These are phyloP conservation scores for Aristolochia californica DNA, from an alignment of 164 flowering plant genomes.

Conservation along the genomic window DNA sequence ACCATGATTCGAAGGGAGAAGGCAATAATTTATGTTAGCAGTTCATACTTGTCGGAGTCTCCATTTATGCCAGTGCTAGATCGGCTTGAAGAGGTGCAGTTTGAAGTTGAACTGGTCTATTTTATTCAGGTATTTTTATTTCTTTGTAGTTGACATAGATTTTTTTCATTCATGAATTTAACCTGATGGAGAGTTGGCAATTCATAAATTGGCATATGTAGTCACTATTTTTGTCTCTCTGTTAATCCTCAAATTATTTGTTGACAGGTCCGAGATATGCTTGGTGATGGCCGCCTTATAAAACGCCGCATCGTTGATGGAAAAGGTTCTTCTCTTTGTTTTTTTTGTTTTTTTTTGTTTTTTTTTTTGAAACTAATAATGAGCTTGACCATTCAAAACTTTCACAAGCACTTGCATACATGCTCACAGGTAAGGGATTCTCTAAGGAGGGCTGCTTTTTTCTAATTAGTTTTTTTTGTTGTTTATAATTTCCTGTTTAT, in stretches of 20 bases:
- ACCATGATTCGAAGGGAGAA: slow-evolving; percentile 83
- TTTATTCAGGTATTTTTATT: slow-evolving; percentile 60
- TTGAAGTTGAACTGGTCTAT: slow-evolving; percentile 89
- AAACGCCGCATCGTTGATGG: slow-evolving; percentile 94
- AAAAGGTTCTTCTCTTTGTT: slow-evolving; percentile 38
- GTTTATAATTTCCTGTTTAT: not conserved
- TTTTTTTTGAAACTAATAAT: not conserved
- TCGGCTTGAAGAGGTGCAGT: slow-evolving; percentile 64
- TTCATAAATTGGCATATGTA: not conserved
- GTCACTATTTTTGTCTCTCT: not conserved
- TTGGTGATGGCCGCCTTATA: slow-evolving; percentile 97
- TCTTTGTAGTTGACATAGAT: not conserved
- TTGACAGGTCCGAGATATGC: slow-evolving; percentile 83
- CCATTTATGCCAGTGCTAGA: slow-evolving; percentile 41
- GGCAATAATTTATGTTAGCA: slow-evolving; percentile 67
- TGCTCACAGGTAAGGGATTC: not conserved
- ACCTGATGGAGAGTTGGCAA: not conserved
- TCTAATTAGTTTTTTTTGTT: not conserved
- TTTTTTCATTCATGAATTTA: not conserved
- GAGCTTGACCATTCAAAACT: not conserved
- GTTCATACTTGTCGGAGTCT: slow-evolving; percentile 55
- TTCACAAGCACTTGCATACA: not conserved
- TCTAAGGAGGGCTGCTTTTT: not conserved
- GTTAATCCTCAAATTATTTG: not conserved
- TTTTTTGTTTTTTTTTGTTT: not conserved